Conservation (phyloP, 2,329 filamentous ascomycete genomes). For the Venturia nashicola region DNA sequence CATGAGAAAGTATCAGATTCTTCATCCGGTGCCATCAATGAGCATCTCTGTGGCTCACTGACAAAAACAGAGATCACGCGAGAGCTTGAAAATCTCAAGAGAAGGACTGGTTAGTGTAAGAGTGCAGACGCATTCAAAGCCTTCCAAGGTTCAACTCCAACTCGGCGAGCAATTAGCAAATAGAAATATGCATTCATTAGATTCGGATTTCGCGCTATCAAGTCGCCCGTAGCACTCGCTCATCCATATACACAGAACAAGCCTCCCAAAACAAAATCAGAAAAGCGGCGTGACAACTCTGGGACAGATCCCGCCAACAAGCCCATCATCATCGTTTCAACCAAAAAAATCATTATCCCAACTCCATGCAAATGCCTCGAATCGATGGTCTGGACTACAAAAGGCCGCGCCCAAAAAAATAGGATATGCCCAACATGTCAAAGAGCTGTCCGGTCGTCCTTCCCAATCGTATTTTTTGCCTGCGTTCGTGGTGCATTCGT, state of each 20-base stretch:
- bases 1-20: no score
- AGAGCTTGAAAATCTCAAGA: no score
- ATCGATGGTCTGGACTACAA: background rate
- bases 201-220: background rate
- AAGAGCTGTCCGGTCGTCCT: no score
- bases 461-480: background rate
- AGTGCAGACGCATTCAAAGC: no score
- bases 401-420: background rate
- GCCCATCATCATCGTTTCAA: background rate
- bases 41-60: no score
- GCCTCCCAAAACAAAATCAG: background rate
- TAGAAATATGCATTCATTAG: background rate
- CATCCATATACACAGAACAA: background rate
- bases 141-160: no score
- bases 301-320: background rate
- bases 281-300: background rate
- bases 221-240: background rate
- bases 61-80: no score
- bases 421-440: background rate
- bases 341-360: background rate
- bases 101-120: no score
- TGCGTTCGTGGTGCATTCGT: background rate
- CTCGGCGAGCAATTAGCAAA: background rate
- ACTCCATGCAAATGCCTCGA: background rate
- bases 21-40: no score